Evolutionary conservation across 225 moss, liverwort and hornwort species (phyloP).

Genomic region (Asterella californica): DNA sequence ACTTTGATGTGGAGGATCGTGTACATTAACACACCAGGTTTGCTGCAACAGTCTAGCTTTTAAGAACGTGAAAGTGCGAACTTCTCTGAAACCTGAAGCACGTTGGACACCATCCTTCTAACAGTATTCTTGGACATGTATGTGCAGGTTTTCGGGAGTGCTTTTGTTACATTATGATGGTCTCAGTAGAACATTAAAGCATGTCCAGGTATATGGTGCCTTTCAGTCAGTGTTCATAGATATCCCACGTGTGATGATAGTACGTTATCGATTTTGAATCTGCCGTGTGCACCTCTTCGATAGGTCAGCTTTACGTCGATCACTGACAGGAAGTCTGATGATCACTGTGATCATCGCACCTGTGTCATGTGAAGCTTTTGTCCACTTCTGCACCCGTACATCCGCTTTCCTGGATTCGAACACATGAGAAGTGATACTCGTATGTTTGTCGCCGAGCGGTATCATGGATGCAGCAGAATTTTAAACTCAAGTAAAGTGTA

Average conservation of each 20-base stretch:
- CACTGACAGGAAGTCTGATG: background rate
- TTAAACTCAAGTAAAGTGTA: background rate
- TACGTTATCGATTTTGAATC: background rate
- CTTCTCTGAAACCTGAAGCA: background rate
- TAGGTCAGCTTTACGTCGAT: background rate
- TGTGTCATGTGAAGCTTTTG: constrained; percentile 4
- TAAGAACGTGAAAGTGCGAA: too few relatives aligned
- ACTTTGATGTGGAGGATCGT: background rate
- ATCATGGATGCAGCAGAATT: background rate
- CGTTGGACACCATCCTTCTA: background rate
- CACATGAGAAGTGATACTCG: background rate
- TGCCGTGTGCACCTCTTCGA: background rate
- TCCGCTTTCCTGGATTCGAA: background rate
- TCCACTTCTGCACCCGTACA: constrained; percentile 7
- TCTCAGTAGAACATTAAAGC: constrained; percentile 48
- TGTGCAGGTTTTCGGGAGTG: constrained; percentile 78
- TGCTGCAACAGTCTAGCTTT: too few relatives aligned
- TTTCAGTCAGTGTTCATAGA: background rate
- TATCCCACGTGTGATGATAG: background rate
- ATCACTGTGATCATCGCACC: background rate
- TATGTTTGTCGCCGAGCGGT: background rate
- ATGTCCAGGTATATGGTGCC: constrained; percentile 55
- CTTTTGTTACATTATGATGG: constrained; percentile 67
- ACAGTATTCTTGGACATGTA: background rate
- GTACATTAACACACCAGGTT: background rate